These are phyloP conservation scores for Inosperma sp. DNA, from an alignment of 768 basidiomycete genomes.

Conservation along the genomic window DNA sequence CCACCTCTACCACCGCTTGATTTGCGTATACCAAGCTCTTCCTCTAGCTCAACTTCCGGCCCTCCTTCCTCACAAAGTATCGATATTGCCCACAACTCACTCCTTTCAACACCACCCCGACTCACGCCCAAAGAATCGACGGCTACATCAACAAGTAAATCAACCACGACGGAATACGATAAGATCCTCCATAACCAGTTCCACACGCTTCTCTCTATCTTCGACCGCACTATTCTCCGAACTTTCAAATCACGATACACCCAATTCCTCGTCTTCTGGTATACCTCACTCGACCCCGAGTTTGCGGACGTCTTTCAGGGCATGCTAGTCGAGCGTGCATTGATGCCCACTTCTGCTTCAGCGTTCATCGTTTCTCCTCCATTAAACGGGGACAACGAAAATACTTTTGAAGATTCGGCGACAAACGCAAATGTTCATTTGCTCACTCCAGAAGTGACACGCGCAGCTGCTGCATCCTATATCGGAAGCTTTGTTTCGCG, in stretches of 20 bases:
- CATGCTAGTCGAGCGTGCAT: constrained; percentile 85
- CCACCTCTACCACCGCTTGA: constrained; percentile 31
- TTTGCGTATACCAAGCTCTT: constrained; percentile 7
- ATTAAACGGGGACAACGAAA: constrained; percentile 7
- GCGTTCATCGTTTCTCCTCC: constrained; percentile 17
- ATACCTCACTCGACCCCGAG: constrained; percentile 81
- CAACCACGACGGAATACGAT: neutral
- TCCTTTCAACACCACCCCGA: constrained; percentile 18
- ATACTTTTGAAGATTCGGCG: constrained; percentile 7
- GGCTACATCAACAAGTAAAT: neutral
- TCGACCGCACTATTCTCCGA: constrained; percentile 87
- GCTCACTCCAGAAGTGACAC: constrained; percentile 63
- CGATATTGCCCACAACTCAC: constrained; percentile 11
- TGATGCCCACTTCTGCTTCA: constrained; percentile 42
- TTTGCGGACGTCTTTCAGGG: constrained; percentile 94
- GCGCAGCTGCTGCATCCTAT: constrained; percentile 91
- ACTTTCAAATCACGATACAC: constrained; percentile 98
- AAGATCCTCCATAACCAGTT: constrained; percentile 57
- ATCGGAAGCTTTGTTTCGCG: constrained; percentile 90
- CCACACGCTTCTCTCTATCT: constrained; percentile 84
- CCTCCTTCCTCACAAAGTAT: constrained; percentile 3
- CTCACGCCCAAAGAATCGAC: constrained; percentile 14
- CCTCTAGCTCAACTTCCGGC: constrained; percentile 3
- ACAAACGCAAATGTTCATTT: constrained; percentile 24
- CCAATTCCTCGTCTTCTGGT: constrained; percentile 96